Conservation (phyloP, 2,329 filamentous ascomycete genomes). For the Arthrobotrys sinensis region DNA sequence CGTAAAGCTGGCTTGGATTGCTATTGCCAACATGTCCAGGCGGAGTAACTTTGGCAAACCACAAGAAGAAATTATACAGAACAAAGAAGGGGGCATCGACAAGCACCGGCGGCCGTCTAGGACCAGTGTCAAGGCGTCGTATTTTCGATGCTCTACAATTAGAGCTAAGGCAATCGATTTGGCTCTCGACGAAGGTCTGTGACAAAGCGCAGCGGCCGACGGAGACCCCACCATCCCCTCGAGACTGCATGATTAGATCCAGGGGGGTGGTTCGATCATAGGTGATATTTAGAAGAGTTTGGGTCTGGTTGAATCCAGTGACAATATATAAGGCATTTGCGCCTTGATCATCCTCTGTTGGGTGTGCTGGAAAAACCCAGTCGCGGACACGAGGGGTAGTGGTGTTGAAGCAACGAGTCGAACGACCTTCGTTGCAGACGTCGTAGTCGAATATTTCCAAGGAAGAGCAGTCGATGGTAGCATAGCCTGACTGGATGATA, state of each 20-base stretch:
- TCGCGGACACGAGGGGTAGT: conserved; percentile 9
- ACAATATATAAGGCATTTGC: conserved; percentile 38
- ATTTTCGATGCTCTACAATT: conserved; percentile 39
- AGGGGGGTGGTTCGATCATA: conserved; percentile 45
- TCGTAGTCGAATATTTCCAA: conserved; percentile 32
- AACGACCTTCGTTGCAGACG: conserved; percentile 25
- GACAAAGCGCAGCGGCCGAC: conserved; percentile 39
- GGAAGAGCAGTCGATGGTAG: conserved; percentile 41
- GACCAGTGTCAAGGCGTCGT: conserved; percentile 37
- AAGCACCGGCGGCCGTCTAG: conserved; percentile 38
- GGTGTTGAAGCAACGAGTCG: conserved; percentile 47
- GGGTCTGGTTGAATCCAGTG: conserved; percentile 37
- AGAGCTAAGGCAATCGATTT: conserved; percentile 43
- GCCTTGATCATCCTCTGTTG: conserved; percentile 3
- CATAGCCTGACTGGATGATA: conserved; percentile 42
- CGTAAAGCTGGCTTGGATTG: conserved; percentile 52
- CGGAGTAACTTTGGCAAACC: conserved; percentile 42
- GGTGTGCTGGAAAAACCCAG: conserved; percentile 45
- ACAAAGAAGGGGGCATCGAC: conserved; percentile 31
- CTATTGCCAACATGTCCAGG: conserved; percentile 46
- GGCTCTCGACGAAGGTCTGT: conserved; percentile 40
- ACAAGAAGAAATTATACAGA: conserved; percentile 39
- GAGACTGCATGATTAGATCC: conserved; percentile 47
- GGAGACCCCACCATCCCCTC: conserved; percentile 20
- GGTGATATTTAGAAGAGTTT: conserved; percentile 24